Conservation (phyloP, 2,329 filamentous ascomycete species). For the Stagonosporopsis chrysanthemi region DNA sequence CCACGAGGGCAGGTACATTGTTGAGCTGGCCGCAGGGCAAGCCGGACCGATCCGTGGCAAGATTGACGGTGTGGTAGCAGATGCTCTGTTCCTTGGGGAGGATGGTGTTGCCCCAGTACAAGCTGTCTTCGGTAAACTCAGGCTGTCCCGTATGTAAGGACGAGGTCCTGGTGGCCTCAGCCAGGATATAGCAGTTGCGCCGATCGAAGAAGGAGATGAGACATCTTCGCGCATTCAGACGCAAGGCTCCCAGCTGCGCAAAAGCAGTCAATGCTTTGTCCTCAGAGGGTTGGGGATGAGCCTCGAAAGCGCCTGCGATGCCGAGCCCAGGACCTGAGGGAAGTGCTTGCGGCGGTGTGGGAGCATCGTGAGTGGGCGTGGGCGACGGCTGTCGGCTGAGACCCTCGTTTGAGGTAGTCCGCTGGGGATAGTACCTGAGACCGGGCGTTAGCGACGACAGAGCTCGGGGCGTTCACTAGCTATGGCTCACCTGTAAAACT, state of each 20-base stretch:
- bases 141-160: conserved; percentile 40
- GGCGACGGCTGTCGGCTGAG: conserved; percentile 30
- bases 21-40: conserved; percentile 26
- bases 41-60: conserved; percentile 26
- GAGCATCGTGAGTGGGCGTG: conserved; percentile 18
- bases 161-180: conserved; percentile 44
- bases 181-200: conserved; percentile 47
- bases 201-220: conserved; percentile 51
- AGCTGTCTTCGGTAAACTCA: conserved; percentile 35
- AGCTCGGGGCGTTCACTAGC: too few species aligned
- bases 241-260: conserved; percentile 50
- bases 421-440: conserved; percentile 43
- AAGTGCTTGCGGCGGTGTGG: conserved; percentile 18
- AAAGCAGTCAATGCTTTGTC: conserved; percentile 49
- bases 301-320: conserved; percentile 10
- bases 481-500: conserved; percentile 44
- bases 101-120: conserved; percentile 45
- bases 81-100: conserved; percentile 46
- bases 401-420: conserved; percentile 27
- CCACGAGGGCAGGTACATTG: conserved; percentile 39
- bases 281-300: conserved; percentile 29
- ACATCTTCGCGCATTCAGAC: conserved; percentile 46
- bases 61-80: conserved; percentile 45
- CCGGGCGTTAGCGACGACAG: not conserved
- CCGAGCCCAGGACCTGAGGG: conserved; percentile 13